Evolutionary conservation across 169 alveolate species (phyloP).

Genomic region (Plasmodium gallinaceum): DNA sequence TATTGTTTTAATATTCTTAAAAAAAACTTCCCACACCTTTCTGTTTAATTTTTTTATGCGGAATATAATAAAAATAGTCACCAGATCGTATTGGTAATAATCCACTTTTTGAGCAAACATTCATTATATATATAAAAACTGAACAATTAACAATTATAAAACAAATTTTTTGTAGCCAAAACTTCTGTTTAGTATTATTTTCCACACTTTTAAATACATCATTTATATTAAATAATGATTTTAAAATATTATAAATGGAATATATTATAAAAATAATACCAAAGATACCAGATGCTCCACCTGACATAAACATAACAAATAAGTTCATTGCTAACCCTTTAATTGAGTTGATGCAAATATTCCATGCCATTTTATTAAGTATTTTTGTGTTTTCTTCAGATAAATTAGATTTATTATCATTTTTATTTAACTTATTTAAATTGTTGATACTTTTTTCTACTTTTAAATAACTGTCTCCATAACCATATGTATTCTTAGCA

Average conservation of each 20-base stretch:
- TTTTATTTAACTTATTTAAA: constrained; percentile 47
- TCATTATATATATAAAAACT: constrained; percentile 56
- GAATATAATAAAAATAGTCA: constrained; percentile 70
- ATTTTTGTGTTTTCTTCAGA: constrained; percentile 8
- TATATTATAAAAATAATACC: constrained; percentile 72
- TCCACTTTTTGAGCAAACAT: constrained; percentile 69
- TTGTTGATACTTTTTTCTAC: constrained; percentile 44
- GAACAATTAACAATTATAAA: constrained; percentile 43
- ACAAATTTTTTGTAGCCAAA: constrained; percentile 44
- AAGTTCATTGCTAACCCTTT: constrained; percentile 69
- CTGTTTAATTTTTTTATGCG: constrained; percentile 65
- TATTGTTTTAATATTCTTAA: background rate
- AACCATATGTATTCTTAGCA: constrained; percentile 20
- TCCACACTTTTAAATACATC: constrained; percentile 67
- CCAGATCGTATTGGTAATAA: constrained; percentile 60
- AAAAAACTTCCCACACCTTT: constrained; percentile 38
- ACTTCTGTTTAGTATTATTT: constrained; percentile 39
- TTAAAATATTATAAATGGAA: constrained; percentile 57
- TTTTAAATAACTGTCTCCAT: constrained; percentile 66
- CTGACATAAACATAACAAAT: constrained; percentile 76
- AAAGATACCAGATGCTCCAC: constrained; percentile 74
- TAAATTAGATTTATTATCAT: constrained; percentile 21
- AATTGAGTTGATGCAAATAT: constrained; percentile 53
- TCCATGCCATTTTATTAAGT: constrained; percentile 58
- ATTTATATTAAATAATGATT: constrained; percentile 64